Evolutionary conservation across 2,329 filamentous ascomycete genomes (phyloP), one percentile per base, ranked within the genome.

Genomic region (Penicillium corylophilum): DNA sequence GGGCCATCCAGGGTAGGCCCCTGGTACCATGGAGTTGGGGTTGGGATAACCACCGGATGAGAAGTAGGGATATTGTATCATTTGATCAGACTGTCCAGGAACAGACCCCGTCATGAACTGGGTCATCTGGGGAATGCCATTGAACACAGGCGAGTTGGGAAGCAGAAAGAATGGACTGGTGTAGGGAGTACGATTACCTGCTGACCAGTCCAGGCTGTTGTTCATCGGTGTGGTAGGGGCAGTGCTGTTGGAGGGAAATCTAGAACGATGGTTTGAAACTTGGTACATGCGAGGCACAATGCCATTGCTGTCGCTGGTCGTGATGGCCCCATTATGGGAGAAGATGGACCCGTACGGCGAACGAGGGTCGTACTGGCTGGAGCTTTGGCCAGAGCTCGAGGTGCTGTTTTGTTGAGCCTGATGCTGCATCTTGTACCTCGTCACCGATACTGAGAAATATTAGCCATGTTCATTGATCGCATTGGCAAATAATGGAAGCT

Each of bases 41-140:
- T 61, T 68, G 7, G 69, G 67, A 52, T 73, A 75, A 45, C 76
- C 62, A 33, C 64, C 63, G 35, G 64, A 61, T 5, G 69, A 62
- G 18, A 73, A 31, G 59, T 75, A 77, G 7, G 69, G 70, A 36
- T 67, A 56, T 42, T 69, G 65, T 28, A 58, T 60, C 48, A 66
- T 50, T 51, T 71, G 69, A 29, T 71, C 71, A 3, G 44, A n/a
- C 44, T 69, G 63, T 24, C 61, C 60, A 49, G 65, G 57, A 42
- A 68, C 49, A 33, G 66, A 53, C 41, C 59, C 50, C 22, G 69
- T 61, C 18, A 63, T 56, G 55, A 66, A 72, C 5, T 66, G 62
- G 24, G 65, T 47, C 28, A 64, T 51, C 44, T 59, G 63, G 43
- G 65, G 61, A 38, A 72, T 49, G 18, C 65, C 64, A 54, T 63